A percentile compares a stretch with the other conserved stretches of the same genome.
phyloP scores from a whole-genome alignment of 345 rosid genomes.

The Pistacia vera region DNA sequence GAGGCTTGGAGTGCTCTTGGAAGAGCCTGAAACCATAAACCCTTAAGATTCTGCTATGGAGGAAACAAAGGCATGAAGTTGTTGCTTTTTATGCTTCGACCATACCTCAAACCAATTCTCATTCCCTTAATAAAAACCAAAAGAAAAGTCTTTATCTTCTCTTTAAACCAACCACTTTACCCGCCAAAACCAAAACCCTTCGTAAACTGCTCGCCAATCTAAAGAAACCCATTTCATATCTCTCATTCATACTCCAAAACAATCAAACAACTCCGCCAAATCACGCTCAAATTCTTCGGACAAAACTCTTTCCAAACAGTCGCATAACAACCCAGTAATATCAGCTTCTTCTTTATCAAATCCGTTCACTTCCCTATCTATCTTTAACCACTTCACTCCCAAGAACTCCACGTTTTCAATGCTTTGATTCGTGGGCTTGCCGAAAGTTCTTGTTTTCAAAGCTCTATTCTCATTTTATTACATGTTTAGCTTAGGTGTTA shows the following conservation, averaged over 20 bases:
- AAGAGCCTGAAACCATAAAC: slow-evolving; percentile 68
- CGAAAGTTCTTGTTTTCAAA: slow-evolving; percentile 36
- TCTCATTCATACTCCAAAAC: slow-evolving; percentile 49
- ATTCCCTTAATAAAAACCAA: background rate
- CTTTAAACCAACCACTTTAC: slow-evolving; percentile 30
- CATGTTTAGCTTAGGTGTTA: slow-evolving; percentile 46
- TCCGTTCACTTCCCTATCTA: slow-evolving; percentile 40
- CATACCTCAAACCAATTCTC: too few species aligned
- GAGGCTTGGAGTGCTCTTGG: slow-evolving; percentile 82
- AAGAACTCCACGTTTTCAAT: slow-evolving; percentile 55
- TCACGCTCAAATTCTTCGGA: slow-evolving; percentile 60
- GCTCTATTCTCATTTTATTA: slow-evolving; percentile 47
- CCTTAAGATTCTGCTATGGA: slow-evolving; percentile 59
- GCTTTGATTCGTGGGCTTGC: slow-evolving; percentile 58
- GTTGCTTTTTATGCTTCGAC: too few species aligned
- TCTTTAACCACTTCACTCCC: slow-evolving; percentile 40
- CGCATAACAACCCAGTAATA: slow-evolving; percentile 45
- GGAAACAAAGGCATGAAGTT: slow-evolving; percentile 64
- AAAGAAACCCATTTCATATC: slow-evolving; percentile 42
- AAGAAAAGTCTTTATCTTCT: slow-evolving; percentile 30
- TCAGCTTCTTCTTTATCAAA: slow-evolving; percentile 46
- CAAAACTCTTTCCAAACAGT: slow-evolving; percentile 41
- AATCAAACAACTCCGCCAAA: slow-evolving; percentile 45
- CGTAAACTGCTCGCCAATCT: slow-evolving; percentile 13
- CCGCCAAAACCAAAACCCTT: slow-evolving; percentile 34